Evolutionary conservation across 2,329 filamentous ascomycete genomes (phyloP), one percentile per base, ranked within the genome.

Genomic region (Geosmithia morbida): DNA sequence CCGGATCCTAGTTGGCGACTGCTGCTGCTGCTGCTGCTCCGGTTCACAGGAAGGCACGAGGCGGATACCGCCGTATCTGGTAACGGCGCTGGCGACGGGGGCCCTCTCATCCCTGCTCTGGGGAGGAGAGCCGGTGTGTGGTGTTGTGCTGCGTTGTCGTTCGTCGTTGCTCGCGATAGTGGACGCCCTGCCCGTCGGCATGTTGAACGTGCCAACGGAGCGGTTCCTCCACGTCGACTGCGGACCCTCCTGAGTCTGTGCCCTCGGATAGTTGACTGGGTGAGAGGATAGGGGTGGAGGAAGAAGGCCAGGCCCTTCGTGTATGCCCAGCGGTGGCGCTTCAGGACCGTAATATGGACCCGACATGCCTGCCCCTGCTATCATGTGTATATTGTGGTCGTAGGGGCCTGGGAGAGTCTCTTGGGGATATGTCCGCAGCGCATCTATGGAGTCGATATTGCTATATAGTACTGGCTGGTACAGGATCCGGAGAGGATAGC

Each of bases 181-280:
- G 0, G 61, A 66, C 7, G 61, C 62, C 48, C 54, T 59, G 5
- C 64, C 64, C 1, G 55, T 17, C 2, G 62, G 62, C 14, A 63
- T 45, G 4, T 51, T 54, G 29, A 66, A 53, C 1, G 52, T 51
- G 11, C 53, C 54, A 45, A 51, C 45, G 1, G 66, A 10, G 14
- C 56, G 50, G 42, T 61, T 59, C 19, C 51, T 49, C 60, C 60
- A 63, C 14, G 45, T 7, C 14, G 33, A 37, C 33, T 37, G 10
- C 11, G 33, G 6, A 3, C 11, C 33, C 33, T 37, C 11, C 14
- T 37, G 11, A 13, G 5, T 11, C 10, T 37, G 14, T 37, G 10
- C 11, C 33, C 6, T 11, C 33, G 13, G 10, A 26, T 26, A 8
- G 22, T 26, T 26, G 4, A 26, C 22, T 8, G 22, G 8, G 22